Base-by-base conservation (phyloP, 495 filamentous ascomycete genomes). In the Podospora fimiseda region DNA sequence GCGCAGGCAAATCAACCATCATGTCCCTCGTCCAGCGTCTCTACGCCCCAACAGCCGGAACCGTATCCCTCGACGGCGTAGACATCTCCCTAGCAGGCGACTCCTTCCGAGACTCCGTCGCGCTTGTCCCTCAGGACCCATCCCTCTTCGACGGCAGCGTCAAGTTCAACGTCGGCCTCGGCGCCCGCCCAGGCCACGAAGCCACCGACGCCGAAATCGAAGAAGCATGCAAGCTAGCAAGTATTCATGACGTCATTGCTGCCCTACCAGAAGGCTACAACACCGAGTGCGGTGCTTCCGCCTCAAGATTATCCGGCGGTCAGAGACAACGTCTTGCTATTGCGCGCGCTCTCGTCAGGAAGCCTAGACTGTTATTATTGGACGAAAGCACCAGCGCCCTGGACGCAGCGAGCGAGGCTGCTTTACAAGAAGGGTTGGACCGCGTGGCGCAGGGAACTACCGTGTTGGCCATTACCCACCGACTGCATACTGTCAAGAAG, bases 361-460 rank as follows among this genome's bases (percentile, higher is more conserved):
- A 95, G 60, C 87, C 91, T 0, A 82, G 84, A 14, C 78, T 97
- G 37, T 61, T 97, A 42, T 80, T 96, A 30, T 66, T 96, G 43
- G 90, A 96, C 58, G 90, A 96, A 62, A 85, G 85, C 5, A 96
- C 89, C 1, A 85, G 83, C 59, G 87, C 89, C 19, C 67, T 96
- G 19, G 90, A 96, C 61, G 78, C 81, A 7, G 79, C 78, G 39
- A 86, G 82, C 52, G 87, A 91, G 61, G 71, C 73, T 21, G 72
- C 84, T 13, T 69, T 95, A 41, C 86, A 93, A 65, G 80, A 84
- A 3, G 83, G 82, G 1, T 71, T 95, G 48, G 83, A 90, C 37
- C 75, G 77, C 50, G 87, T 83, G 58, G 75, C 87, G 1, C 73
- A 75, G 48, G 85, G 83, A 9, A 82, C 86, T 43, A 96, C 89